A percentile compares a stretch with the other conserved stretches of the same genome.
Conservation (phyloP, 768 basidiomycete species). For the Chalciporus chontae region DNA sequence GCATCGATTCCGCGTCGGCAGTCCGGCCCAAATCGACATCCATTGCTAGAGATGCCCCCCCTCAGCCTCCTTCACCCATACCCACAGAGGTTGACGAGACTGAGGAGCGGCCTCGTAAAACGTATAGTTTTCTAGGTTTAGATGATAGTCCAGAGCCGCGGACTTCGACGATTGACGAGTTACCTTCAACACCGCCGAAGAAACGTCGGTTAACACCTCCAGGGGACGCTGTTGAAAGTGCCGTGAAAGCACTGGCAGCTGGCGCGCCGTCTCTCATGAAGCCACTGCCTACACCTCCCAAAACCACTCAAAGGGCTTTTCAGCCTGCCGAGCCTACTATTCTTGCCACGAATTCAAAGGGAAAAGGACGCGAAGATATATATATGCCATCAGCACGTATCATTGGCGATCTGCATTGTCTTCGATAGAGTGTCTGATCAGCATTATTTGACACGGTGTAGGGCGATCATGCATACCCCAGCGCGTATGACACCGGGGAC, state of each 20-base stretch:
- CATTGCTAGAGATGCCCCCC: not conserved
- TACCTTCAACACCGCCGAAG: constrained; percentile 23
- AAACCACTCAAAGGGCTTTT: constrained; percentile 16
- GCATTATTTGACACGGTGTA: not conserved
- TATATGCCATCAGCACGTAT: not conserved
- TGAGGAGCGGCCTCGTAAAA: constrained; percentile 9
- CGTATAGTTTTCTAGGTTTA: constrained; percentile 26
- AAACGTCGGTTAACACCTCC: constrained; percentile 15
- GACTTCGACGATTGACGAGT: constrained; percentile 4
- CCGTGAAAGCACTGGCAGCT: not conserved
- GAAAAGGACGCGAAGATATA: constrained; percentile 23
- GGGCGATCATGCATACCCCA: not conserved
- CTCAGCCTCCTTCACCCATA: constrained; percentile 26
- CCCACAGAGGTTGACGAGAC: constrained; percentile 24
- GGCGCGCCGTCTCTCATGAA: not conserved
- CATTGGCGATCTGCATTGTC: not conserved
- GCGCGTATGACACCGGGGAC: not conserved
- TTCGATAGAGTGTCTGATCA: not conserved
- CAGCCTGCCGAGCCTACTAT: not conserved
- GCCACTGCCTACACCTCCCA: constrained; percentile 25
- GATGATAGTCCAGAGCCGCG: constrained; percentile 10
- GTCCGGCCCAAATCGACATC: not conserved
- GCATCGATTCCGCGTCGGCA: not conserved
- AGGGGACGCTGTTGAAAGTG: not conserved
- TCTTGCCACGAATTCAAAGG: constrained; percentile 17